Base-by-base conservation (phyloP, 768 basidiomycete species). In the Mycena haematopus region DNA sequence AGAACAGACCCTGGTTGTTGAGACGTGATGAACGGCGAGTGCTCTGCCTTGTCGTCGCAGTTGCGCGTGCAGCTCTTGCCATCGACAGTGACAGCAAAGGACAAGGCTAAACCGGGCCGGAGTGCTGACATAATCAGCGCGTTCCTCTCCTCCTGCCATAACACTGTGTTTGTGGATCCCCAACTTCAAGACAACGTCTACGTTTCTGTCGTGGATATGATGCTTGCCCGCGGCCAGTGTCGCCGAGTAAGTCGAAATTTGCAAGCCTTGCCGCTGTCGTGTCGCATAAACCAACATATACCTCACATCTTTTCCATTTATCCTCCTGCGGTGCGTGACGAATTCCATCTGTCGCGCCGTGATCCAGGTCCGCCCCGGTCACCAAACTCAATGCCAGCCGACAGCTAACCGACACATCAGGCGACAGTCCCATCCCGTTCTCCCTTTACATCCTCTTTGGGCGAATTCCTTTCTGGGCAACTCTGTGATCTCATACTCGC, bases 1-100 rank as follows among this genome's bases (percentile, higher is more conserved):
- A 31, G 22, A 11, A 47, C 42, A 40, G 29, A 67, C 68, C 60
- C 53, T 67, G 56, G 52, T 61, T 63, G 38, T 58, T 65, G 29
- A 67, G 49, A 7, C 68, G 65, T 21, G 58, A 56, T 19, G 65
- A 66, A 10, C 68, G 65, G 38, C 68, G 57, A n/a, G 62, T 63
- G 13, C 55, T 60, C 3, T 65, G 50, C 44, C 52, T 52, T 13
- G 64, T 38, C 5, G 60, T 6, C 22, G 56, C 31, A 2, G 56
- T 14, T n/a, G 63, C 40, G 35, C 62, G 64, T 21, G 67, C 22
- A 7, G 65, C 59, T 62, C 57, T 63, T 33, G 62, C 55, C 68
- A 68, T 68, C 52, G 65, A 57, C 46, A 58, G 9, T 65, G 62
- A 52, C 65, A 65, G 56, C 56, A 58, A 60, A 31, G 58, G 52